Evolutionary conservation across 495 filamentous ascomycete species (phyloP), one percentile per base, ranked within the genome.

Genomic region (Aspergillus leporis): DNA sequence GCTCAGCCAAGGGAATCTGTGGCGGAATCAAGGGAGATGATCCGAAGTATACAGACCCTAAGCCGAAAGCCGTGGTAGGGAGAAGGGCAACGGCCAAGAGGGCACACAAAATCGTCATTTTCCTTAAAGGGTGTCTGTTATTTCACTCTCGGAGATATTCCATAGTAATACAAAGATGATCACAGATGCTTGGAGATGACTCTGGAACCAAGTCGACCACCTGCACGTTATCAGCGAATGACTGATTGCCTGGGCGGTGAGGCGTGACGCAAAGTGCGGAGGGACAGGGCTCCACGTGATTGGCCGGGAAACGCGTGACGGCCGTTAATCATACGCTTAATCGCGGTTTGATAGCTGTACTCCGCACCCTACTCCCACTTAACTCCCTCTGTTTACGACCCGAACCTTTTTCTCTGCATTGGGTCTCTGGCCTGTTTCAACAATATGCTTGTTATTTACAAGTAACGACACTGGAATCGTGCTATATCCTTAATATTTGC

Each of bases 21-120:
- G 73, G 73, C 58, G 68, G 69, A 47, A 76, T 49, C 32, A 77
- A 65, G 38, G 70, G 71, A 48, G 69, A 67, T 51, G 67, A 60
- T 43, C 70, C 54, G 69, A 68, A 64, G 62, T 66, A 62, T 71
- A 67, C 61, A 67, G 70, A 55, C 62, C 65, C 58, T 63, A 70
- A 64, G 54, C 74, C 69, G 45, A 64, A 64, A 46, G 62, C 61
- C 22, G 60, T 51, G 53, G 50, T 54, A 25, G 66, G 58, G 48
- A 70, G 51, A 9, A 69, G 22, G 30, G 65, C 46, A 34, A 71
- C 47, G 23, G 64, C 68, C 51, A 76, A 47, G 32, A 73, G 55
- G 21, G 62, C 59, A 14, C 41, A 36, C 23, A 31, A 30, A n/a
- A 70, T 40, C 51, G 51, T 41, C 28, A 62, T 61, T 21, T 61